Conservation (phyloP, 805 yeast genomes). For the Wickerhamomyces canadensis region DNA sequence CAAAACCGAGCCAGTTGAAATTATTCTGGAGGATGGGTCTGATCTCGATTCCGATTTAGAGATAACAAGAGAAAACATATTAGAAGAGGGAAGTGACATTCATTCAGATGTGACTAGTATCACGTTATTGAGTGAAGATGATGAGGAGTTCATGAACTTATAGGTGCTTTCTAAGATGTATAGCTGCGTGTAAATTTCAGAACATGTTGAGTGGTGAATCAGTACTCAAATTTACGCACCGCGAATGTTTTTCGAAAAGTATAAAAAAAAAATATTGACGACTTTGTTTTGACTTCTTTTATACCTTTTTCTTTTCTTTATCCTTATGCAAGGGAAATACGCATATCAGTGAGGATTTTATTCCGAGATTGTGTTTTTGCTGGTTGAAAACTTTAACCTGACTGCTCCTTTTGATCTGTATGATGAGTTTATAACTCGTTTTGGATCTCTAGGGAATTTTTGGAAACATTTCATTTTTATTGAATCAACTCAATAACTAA, state of each 20-base stretch:
- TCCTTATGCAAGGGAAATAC: conserved; percentile 99
- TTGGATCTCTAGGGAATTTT: conserved; percentile 1
- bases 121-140: conserved; percentile 6
- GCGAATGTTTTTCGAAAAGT: background rate
- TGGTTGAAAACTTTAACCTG: conserved; percentile 99
- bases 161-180: background rate
- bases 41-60: conserved; percentile 1
- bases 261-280: background rate
- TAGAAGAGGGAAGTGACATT: background rate
- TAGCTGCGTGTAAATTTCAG: no score
- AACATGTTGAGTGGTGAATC: no score
- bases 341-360: conserved; percentile 99
- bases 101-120: background rate
- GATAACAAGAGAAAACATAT: background rate
- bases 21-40: no score
- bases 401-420: conserved; percentile 57
- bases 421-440: background rate
- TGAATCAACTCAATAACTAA: background rate
- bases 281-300: background rate
- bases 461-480: background rate
- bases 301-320: conserved; percentile 36
- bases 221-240: no score
- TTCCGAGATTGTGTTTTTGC: conserved; percentile 99
- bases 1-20: no score
- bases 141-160: conserved; percentile 5